Percentiles rank a stretch among this genome's conserved stretches.
phyloP scores from a whole-genome alignment of 192 early-diverging fungal genomes.

The Backusella sp. region DNA sequence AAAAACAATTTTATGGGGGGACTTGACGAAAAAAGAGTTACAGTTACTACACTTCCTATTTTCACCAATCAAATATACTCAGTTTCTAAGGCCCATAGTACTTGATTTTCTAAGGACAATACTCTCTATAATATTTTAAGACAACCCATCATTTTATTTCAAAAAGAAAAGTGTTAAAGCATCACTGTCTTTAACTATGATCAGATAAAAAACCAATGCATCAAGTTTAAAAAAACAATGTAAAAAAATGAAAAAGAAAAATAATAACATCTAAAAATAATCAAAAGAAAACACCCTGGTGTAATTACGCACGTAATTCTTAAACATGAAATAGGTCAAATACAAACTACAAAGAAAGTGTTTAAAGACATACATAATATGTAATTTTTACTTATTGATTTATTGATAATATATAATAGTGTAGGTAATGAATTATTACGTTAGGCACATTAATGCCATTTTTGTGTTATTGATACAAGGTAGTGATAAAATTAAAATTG shows the following conservation, averaged over 20 bases:
- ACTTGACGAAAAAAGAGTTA: background rate
- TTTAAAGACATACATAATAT: background rate
- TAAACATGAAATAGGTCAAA: too few species aligned
- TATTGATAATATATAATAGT: slow-evolving; percentile 1
- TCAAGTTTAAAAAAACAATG: too few species aligned
- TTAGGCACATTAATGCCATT: background rate
- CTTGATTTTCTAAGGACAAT: background rate
- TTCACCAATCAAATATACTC: background rate
- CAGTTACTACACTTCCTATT: background rate
- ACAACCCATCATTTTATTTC: background rate
- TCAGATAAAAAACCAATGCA: too few species aligned
- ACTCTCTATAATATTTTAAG: background rate
- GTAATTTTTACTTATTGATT: background rate
- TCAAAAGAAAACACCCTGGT: too few species aligned
- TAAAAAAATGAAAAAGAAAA: too few species aligned
- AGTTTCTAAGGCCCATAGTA: background rate
- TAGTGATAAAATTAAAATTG: slow-evolving; percentile 2
- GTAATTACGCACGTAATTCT: too few species aligned
- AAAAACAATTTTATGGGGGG: background rate
- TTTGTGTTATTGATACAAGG: slow-evolving; percentile 1
- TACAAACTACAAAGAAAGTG: too few species aligned
- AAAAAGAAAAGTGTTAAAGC: background rate
- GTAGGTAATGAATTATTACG: background rate
- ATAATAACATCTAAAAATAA: too few species aligned
- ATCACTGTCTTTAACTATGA: too few species aligned